Base-by-base conservation (phyloP, 371 early-diverging fungal genomes). In the Mucor saturninus region DNA sequence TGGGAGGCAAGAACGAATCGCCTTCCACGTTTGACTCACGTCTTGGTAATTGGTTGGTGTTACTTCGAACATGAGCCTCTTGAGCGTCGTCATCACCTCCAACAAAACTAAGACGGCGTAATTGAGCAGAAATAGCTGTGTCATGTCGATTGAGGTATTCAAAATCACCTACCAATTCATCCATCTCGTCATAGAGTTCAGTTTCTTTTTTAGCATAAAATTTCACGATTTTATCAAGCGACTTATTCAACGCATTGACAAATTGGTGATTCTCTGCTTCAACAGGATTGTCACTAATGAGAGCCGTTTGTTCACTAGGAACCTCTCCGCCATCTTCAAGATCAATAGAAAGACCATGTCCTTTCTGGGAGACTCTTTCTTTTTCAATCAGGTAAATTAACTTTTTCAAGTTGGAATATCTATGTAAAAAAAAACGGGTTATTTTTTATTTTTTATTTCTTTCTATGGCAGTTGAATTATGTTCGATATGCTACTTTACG, bases 331-430 rank as follows among this genome's bases (percentile, higher is more conserved):
- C 61, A 38, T 60, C 61, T 61, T 76, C 78, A 21, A 65, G 28
- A 55, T 76, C 80, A 40, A 60, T 69, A 9, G 64, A 59, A 39
- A 48, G 39, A 26, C 62, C 58, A 37, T 64, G 63, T 56, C 58
- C 72, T 56, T 64, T 39, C 68, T 78, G 59, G 65, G 74, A 38
- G 2, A 94, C 79, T 54, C 88, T 82, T 15, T 93, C 93, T 67
- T 91, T 92, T 77, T 96, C 98, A 59, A 93, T 86, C 45, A 86
- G 85, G 75, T 96, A 96, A 50, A 95, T 85, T 58, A 90, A 84
- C 72, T 95, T 96, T 68, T 97, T 96, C 62, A 96, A 83, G 61
- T 92, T 89, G 21, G 92, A 91, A 77, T 97, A 95, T 15, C 91
- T 90, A 69, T 32, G 42, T 32, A 40, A 43, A 43, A 43, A 43